Percentiles rank a stretch among this genome's conserved stretches.
Conservation (phyloP, 208 protist species). For the Trichomonas vaginalis region DNA sequence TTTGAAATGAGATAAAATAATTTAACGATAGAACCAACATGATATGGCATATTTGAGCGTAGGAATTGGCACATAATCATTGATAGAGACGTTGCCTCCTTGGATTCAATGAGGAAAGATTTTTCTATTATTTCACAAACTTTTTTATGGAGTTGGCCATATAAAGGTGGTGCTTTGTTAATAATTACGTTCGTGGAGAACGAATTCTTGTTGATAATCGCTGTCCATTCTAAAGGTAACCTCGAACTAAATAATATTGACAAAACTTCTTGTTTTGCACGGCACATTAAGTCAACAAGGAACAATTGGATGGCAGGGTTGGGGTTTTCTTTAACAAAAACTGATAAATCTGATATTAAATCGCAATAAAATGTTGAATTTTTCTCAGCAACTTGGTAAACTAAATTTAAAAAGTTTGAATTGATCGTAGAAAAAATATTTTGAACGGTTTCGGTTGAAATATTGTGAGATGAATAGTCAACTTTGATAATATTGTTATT, state of each 20-base stretch:
- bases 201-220: neutral
- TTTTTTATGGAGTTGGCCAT: neutral
- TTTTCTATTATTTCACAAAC: neutral
- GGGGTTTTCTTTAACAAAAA: neutral
- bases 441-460: neutral
- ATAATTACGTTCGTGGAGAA: neutral
- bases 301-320: neutral
- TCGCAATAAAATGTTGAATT: neutral
- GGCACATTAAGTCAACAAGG: neutral
- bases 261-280: neutral
- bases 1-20: neutral
- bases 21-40: neutral
- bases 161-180: neutral
- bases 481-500: neutral
- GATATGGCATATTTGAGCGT: neutral
- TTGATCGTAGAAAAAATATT: neutral
- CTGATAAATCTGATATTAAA: neutral
- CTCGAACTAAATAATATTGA: neutral
- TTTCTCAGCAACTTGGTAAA: neutral
- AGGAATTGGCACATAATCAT: neutral
- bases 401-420: neutral
- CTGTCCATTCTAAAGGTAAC: neutral
- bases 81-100: neutral
- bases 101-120: neutral
- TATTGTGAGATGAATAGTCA: neutral